Evolutionary conservation across 257 asterid species (phyloP), one percentile per base, ranked within the genome.

Genomic region (Linderniella brevidens): DNA sequence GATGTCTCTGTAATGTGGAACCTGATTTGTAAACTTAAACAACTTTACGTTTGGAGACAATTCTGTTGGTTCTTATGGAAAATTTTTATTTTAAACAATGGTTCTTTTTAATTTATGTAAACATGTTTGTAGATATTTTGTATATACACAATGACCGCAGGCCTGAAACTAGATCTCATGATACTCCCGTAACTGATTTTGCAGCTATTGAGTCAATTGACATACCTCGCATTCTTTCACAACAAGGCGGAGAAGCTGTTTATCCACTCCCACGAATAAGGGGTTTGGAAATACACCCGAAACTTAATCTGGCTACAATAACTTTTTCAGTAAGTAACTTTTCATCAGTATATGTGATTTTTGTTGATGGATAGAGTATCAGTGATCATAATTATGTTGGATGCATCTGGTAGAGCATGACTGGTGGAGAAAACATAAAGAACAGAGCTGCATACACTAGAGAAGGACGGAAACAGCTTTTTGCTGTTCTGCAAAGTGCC

Each of bases 171-270:
- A n/a, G n/a, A n/a, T n/a, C n/a, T n/a, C n/a, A n/a, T n/a, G 52
- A 46, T 50, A 39, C 66, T 52, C 39, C 64, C 37, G 19, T 49
- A 36, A 55, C 49, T 42, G 58, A 37, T 64, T 57, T 39, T 66
- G 75, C 82, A 90, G 99, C 92, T 53, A 72, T 90, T 62, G 99
- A 85, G 61, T 75, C 94, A 35, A 81, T 90, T 37, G 99, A 90
- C 64, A 81, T 90, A 55, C 99, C 94, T 51, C 81, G 93, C 59
- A 80, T 90, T 71, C 77, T 90, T 29, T 81, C 99, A 62, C 99
- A 90, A 77, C 94, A 86, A 85, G 96, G 99, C 18, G 99, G 99
- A 57, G 99, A 85, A 71, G 70, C 99, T 59, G 93, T 90, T 60
- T 86, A 90, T 58, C 94, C 99, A 35, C 86, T 90, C 49, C 96